phyloP scores from a whole-genome alignment of 176 grass and related monocot species.

The Musa beccarii region DNA sequence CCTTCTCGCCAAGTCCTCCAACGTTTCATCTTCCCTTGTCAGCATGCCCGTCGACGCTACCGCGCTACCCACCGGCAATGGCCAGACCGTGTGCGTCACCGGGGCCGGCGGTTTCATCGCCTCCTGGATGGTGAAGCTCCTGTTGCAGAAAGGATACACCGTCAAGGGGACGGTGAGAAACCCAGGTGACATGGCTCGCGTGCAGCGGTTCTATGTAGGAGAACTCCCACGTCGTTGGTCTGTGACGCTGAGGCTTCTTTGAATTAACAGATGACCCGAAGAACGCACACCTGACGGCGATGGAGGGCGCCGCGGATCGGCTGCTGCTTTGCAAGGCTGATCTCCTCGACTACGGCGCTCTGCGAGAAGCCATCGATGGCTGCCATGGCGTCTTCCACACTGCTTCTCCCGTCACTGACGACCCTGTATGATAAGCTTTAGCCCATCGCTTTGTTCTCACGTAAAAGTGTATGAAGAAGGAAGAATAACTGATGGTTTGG shows the following conservation, averaged over 20 bases:
- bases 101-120: constrained; percentile 93
- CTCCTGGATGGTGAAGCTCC: constrained; percentile 87
- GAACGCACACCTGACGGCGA: constrained; percentile 72
- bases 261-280: constrained; percentile 55
- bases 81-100: constrained; percentile 63
- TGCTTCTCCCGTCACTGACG: constrained; percentile 85
- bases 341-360: constrained; percentile 78
- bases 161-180: constrained; percentile 70
- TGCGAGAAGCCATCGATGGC: constrained; percentile 53
- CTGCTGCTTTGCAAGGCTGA: constrained; percentile 84
- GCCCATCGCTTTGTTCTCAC: neutral
- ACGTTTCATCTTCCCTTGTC: no score
- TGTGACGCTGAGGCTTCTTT: no score
- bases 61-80: constrained; percentile 1
- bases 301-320: constrained; percentile 67
- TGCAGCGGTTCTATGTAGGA: no score
- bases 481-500: neutral
- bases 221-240: no score
- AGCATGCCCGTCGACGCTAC: neutral
- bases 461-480: neutral
- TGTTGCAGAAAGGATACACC: constrained; percentile 62
- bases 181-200: constrained; percentile 28
- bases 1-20: no score
- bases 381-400: constrained; percentile 97
- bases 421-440: constrained; percentile 38